Percentiles rank a stretch among this genome's conserved stretches.
Evolutionary conservation across 139 green algal genomes (phyloP).

Genomic region (Picocystis salinarum): DNA sequence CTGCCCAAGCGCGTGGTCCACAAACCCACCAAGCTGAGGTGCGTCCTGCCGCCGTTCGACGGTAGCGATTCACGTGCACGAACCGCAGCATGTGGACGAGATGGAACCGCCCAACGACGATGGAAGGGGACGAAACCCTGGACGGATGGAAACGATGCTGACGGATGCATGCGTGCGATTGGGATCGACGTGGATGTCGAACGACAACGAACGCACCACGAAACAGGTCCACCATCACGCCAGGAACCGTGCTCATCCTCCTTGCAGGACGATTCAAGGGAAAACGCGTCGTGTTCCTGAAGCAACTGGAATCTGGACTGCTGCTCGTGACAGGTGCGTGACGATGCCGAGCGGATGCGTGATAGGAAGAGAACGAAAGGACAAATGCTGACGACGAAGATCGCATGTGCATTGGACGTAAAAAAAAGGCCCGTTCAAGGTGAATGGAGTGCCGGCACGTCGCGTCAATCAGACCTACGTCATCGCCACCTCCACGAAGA

Average conservation of each 20-base stretch:
- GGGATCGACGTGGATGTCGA: no score
- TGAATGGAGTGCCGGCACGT: constrained; percentile 83
- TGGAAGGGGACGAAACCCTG: no score
- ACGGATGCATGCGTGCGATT: no score
- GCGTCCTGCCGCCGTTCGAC: background rate
- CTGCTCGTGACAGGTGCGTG: constrained; percentile 58
- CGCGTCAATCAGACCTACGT: constrained; percentile 94
- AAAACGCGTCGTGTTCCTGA: constrained; percentile 91
- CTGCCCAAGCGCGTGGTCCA: constrained; percentile 28
- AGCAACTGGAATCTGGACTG: constrained; percentile 79
- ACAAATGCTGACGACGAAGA: no score
- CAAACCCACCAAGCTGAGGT: constrained; percentile 69
- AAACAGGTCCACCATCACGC: constrained; percentile 64
- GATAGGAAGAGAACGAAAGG: background rate
- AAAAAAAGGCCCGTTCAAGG: constrained; percentile 1
- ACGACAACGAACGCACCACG: no score
- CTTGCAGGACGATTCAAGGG: constrained; percentile 95
- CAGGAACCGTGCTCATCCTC: constrained; percentile 91
- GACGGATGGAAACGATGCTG: no score
- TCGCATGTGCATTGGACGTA: no score
- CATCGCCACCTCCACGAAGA: constrained; percentile 90
- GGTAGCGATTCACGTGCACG: background rate
- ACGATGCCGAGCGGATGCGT: constrained; percentile 1
- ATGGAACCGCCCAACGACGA: no score
- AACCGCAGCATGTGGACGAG: background rate